These are phyloP conservation scores for Neopestalotiopsis rosae DNA, from an alignment of 2,329 filamentous ascomycete genomes.

Conservation along the genomic window DNA sequence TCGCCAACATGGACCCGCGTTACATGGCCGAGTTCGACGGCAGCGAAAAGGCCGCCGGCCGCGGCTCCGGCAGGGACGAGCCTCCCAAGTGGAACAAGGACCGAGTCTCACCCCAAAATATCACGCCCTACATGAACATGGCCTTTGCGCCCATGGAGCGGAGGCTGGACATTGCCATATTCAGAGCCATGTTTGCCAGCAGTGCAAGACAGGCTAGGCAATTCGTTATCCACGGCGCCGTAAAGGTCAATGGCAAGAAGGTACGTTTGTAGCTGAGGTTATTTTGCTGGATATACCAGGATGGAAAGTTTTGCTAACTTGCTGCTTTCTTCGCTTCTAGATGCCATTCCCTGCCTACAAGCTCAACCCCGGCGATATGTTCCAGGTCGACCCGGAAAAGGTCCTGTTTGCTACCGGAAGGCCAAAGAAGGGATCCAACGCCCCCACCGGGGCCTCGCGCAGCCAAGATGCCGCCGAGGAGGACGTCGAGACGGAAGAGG, in stretches of 20 bases:
- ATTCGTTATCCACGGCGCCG: conserved; percentile 89
- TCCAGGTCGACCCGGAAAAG: conserved; percentile 88
- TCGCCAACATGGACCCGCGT: conserved; percentile 81
- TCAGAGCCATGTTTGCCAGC: conserved; percentile 91
- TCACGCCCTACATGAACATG: conserved; percentile 96
- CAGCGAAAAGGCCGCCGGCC: conserved; percentile 79
- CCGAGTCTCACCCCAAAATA: conserved; percentile 25
- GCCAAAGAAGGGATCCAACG: conserved; percentile 56
- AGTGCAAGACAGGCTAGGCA: conserved; percentile 92
- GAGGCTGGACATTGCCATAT: conserved; percentile 91
- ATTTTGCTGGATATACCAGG: background rate
- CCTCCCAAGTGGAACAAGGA: conserved; percentile 23
- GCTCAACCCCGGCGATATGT: conserved; percentile 97
- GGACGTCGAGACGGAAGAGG: conserved; percentile 30
- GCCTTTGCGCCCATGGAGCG: conserved; percentile 90
- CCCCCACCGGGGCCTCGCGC: conserved; percentile 29
- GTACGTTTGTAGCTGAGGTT: conserved; percentile 51
- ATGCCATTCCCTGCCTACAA: conserved; percentile 93
- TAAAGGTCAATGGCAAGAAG: conserved; percentile 96
- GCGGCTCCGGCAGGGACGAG: conserved; percentile 73
- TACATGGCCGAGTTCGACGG: conserved; percentile 85
- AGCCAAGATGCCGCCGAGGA: conserved; percentile 26
- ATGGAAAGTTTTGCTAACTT: background rate
- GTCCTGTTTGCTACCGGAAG: conserved; percentile 88
- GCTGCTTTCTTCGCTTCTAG: conserved; percentile 47